Percentiles rank a stretch among this genome's conserved stretches.
These are phyloP conservation scores for Fonsecaea pedrosoi DNA, from an alignment of 2,329 filamentous ascomycete genomes.

Conservation along the genomic window DNA sequence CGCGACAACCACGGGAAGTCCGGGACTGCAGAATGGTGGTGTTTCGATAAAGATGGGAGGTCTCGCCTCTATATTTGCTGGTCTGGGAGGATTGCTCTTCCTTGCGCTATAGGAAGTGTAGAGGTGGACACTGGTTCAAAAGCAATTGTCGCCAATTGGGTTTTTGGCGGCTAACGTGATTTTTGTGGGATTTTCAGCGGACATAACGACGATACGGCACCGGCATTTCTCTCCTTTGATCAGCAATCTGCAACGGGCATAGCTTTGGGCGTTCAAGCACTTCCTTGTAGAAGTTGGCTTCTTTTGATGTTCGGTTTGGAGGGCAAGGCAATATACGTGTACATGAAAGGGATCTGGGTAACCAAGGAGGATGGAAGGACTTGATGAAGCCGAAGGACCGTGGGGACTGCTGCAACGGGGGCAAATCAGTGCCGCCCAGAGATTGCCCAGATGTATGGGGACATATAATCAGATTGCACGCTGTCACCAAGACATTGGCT, in stretches of 20 bases:
- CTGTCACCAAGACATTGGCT: neutral
- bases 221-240: constrained; percentile 38
- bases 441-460: constrained; percentile 14
- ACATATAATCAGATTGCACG: constrained; percentile 15
- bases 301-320: neutral
- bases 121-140: neutral
- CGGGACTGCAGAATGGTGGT: constrained; percentile 51
- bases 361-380: constrained; percentile 10
- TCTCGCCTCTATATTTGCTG: constrained; percentile 19
- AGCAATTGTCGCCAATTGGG: constrained; percentile 1
- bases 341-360: constrained; percentile 23
- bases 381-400: neutral
- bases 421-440: neutral
- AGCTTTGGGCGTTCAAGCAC: constrained; percentile 33
- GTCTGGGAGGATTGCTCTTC: constrained; percentile 27
- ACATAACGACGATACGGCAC: constrained; percentile 36
- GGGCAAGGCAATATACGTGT: constrained; percentile 19
- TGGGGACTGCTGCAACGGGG: neutral
- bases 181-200: constrained; percentile 23
- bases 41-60: constrained; percentile 41
- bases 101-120: constrained; percentile 22
- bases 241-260: constrained; percentile 35
- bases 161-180: constrained; percentile 17
- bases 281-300: constrained; percentile 4
- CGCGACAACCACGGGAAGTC: constrained; percentile 40